Percentiles rank a stretch among this genome's conserved stretches.
These are phyloP conservation scores for Colletotrichum sp. DNA, from an alignment of 2,329 filamentous ascomycete genomes.

Conservation along the genomic window DNA sequence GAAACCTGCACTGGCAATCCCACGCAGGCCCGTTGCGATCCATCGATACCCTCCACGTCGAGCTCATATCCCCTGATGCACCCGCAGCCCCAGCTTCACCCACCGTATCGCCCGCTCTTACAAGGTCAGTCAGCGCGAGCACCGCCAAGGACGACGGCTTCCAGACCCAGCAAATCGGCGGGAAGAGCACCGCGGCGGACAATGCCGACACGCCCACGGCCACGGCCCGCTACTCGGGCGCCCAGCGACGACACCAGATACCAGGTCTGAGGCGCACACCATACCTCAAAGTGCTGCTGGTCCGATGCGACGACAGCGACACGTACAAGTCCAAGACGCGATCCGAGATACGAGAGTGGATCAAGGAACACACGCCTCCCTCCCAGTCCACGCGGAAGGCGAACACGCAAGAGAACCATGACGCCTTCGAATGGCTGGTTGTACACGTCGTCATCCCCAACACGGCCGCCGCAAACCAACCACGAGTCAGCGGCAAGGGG, in stretches of 20 bases:
- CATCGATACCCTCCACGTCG: constrained; percentile 90
- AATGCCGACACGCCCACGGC: constrained; percentile 32
- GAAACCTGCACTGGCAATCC: constrained; percentile 96
- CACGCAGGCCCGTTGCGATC: constrained; percentile 89
- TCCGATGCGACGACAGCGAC: constrained; percentile 95
- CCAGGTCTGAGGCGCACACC: constrained; percentile 91
- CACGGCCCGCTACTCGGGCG: constrained; percentile 34
- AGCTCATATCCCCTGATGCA: constrained; percentile 72
- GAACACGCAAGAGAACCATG: constrained; percentile 86
- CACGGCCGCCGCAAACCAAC: constrained; percentile 79
- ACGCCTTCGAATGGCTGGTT: constrained; percentile 95
- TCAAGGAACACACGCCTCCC: constrained; percentile 75
- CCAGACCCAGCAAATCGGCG: constrained; percentile 59
- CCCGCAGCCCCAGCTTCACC: constrained; percentile 36
- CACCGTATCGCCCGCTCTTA: constrained; percentile 27
- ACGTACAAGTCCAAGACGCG: constrained; percentile 84
- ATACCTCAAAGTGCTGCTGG: constrained; percentile 87
- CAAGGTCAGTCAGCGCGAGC: constrained; percentile 35
- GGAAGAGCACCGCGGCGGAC: constrained; percentile 39
- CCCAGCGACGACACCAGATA: constrained; percentile 86
- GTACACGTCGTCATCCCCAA: constrained; percentile 92
- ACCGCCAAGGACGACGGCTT: constrained; percentile 61
- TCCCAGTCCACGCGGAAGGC: constrained; percentile 58
- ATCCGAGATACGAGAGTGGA: constrained; percentile 86
- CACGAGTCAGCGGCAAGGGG: constrained; percentile 62